Conservation (phyloP, 495 filamentous ascomycete genomes). For the Annulohypoxylon stygium region DNA sequence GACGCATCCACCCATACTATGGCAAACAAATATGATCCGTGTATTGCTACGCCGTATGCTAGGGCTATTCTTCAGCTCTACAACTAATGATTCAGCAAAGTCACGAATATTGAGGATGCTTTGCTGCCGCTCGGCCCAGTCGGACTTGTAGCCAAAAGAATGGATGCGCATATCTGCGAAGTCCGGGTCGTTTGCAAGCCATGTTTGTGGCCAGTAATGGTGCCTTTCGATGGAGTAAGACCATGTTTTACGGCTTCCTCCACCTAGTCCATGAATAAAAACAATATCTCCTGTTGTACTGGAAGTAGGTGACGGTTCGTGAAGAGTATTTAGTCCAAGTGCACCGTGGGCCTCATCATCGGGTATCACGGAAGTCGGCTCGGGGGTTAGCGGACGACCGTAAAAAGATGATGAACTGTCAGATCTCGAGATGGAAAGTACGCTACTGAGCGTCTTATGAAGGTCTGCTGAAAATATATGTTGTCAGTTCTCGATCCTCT, state of each 20-base stretch:
- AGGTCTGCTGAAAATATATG: constrained; percentile 14
- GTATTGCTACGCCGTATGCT: constrained; percentile 46
- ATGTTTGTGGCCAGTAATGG: constrained; percentile 52
- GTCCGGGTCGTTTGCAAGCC: constrained; percentile 49
- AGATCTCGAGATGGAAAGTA: constrained; percentile 20
- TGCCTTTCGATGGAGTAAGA: constrained; percentile 32
- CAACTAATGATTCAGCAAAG: constrained; percentile 60
- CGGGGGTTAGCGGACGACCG: background rate
- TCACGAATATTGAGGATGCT: constrained; percentile 59
- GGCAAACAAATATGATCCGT: constrained; percentile 62
- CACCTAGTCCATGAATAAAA: constrained; percentile 54
- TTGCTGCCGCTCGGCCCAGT: constrained; percentile 48
- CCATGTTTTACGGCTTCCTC: constrained; percentile 53
- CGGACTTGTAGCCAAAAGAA: constrained; percentile 50
- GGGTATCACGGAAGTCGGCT: constrained; percentile 9
- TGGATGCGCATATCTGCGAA: constrained; percentile 48
- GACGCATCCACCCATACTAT: constrained; percentile 68
- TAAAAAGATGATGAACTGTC: constrained; percentile 6
- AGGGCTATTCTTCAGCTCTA: constrained; percentile 54
- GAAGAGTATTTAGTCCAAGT: constrained; percentile 56
- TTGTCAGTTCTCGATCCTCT: background rate
- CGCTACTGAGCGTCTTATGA: constrained; percentile 17
- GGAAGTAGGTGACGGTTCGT: constrained; percentile 45
- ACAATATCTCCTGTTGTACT: constrained; percentile 55
- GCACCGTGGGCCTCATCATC: constrained; percentile 16